Evolutionary conservation across 441 rosid genomes (phyloP), one percentile per base, ranked within the genome.

Genomic region (Populus tomentosa): DNA sequence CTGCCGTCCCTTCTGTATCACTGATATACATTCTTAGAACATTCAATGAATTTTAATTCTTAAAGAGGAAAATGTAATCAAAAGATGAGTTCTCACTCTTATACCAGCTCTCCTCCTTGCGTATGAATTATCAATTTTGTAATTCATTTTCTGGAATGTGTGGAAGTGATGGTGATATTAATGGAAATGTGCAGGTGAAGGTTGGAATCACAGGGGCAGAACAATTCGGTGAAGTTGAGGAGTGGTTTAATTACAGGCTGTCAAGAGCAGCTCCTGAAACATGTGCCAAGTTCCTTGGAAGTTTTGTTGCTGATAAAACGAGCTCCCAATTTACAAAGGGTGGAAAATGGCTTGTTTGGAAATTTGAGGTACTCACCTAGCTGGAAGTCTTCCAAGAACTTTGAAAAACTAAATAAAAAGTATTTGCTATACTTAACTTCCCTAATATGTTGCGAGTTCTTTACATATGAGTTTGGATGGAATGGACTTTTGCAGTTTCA

Each of bases 341-440:
- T 67, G 99, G 87, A n/a, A 95, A 92, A 81, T 95, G 99, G 97
- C 99, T 95, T 46, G 98, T 95, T 66, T 95, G 99, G 99, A 94
- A 89, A 87, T 95, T 91, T 81, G 99, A 95, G 98, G 99, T 95
- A 80, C 46, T 62, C 24, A 73, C 28, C n/a, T 9, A 13, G 40
- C 70, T 75, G 61, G 18, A 76, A 33, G 36, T 26, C 62, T 50
- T 70, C 14, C 66, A 26, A 50, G 65, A 75, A 36, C 53, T 76
- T 56, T 30, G 32, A 53, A 74, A 28, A 40, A 68, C 69, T 21
- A 11, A 26, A 68, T 64, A 10, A 10, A 26, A 77, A 76, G 36
- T 71, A 16, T 21, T 68, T 53, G 69, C 69, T 30, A n/a, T 30
- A n/a, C 2, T 56, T 21, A 56, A 56, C 62, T n/a, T 56, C 23